Percentiles rank a stretch among this genome's conserved stretches.
Evolutionary conservation across 495 filamentous ascomycete genomes (phyloP).

Genomic region (Podospora tetraspora): DNA sequence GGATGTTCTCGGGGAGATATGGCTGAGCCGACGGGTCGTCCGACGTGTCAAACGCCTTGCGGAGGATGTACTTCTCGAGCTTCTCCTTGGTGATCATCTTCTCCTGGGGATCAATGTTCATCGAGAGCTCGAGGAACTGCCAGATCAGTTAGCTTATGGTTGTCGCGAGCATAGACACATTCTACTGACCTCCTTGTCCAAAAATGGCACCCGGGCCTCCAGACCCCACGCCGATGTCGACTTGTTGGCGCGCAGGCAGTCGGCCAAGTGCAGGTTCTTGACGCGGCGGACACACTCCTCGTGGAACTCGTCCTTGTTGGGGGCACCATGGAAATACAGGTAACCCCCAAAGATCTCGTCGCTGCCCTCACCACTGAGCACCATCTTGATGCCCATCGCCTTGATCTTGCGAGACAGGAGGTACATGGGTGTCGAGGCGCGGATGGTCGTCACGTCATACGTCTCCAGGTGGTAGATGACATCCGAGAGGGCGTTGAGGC

Average conservation of each 20-base stretch:
- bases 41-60: slow-evolving; percentile 92
- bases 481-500: slow-evolving; percentile 89
- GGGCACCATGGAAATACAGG: slow-evolving; percentile 95
- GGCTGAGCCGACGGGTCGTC: slow-evolving; percentile 71
- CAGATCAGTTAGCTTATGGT: neutral
- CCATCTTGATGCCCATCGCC: slow-evolving; percentile 99
- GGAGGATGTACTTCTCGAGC: slow-evolving; percentile 95
- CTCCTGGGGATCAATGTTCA: slow-evolving; percentile 88
- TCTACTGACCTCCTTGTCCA: slow-evolving; percentile 71
- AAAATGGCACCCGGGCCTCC: slow-evolving; percentile 95
- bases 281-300: slow-evolving; percentile 85
- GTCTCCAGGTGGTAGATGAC: slow-evolving; percentile 98
- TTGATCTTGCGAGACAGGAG: slow-evolving; percentile 97
- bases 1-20: slow-evolving; percentile 90
- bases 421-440: slow-evolving; percentile 98
- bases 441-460: slow-evolving; percentile 96
- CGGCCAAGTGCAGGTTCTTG: slow-evolving; percentile 90
- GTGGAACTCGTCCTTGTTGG: slow-evolving; percentile 86
- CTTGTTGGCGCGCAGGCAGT: slow-evolving; percentile 97
- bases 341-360: slow-evolving; percentile 99
- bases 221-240: slow-evolving; percentile 98
- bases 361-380: slow-evolving; percentile 89
- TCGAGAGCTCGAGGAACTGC: slow-evolving; percentile 80
- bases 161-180: neutral
- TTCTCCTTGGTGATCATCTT: slow-evolving; percentile 90